Evolutionary conservation across 305 asterid species (phyloP).

Genomic region (Striga hermonthica): DNA sequence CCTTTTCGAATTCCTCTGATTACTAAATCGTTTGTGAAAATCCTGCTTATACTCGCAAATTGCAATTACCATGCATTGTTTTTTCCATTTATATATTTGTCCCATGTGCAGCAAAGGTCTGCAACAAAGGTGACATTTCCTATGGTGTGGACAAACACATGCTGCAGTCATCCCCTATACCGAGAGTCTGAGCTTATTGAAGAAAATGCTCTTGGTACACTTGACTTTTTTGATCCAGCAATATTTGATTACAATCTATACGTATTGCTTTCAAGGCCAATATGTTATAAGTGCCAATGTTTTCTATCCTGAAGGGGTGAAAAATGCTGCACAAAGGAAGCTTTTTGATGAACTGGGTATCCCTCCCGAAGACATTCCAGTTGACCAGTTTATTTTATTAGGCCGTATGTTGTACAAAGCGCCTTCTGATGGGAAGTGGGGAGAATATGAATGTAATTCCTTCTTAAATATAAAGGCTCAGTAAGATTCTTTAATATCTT

Average conservation of each 20-base stretch:
- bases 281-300: too few species aligned
- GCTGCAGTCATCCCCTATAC: constrained; percentile 81
- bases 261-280: too few species aligned
- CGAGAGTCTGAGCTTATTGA: constrained; percentile 72
- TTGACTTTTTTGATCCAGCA: too few species aligned
- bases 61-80: neutral
- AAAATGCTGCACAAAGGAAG: constrained; percentile 98
- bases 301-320: too few species aligned
- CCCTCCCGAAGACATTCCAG: constrained; percentile 85
- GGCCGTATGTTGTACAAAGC: constrained; percentile 96
- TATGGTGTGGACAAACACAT: constrained; percentile 80
- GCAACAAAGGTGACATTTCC: constrained; percentile 82
- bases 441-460: constrained; percentile 98
- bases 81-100: constrained; percentile 10
- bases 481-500: too few species aligned
- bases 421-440: constrained; percentile 98
- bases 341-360: constrained; percentile 93
- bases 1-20: too few species aligned
- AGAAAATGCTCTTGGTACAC: constrained; percentile 70
- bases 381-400: constrained; percentile 69
- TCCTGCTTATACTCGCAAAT: constrained; percentile 1
- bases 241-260: too few species aligned
- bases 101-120: constrained; percentile 60
- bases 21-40: neutral
- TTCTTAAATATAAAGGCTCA: too few species aligned